Percentiles rank a stretch among this genome's conserved stretches.
phyloP scores from a whole-genome alignment of 1,284 basidiomycete genomes.

The Exsudoporus floridanus region DNA sequence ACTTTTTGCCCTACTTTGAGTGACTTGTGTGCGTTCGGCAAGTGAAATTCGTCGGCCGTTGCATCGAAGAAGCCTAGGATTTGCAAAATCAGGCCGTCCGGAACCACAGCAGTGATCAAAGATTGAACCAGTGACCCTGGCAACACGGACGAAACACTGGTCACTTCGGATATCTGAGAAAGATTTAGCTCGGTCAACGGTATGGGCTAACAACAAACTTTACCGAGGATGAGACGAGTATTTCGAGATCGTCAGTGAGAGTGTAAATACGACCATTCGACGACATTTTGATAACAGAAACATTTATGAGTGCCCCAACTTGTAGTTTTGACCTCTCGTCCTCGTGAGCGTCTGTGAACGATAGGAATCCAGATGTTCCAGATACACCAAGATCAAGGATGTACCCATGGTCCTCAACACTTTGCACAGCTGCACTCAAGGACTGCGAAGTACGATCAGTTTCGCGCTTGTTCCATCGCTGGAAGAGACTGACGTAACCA shows the following conservation, averaged over 20 bases:
- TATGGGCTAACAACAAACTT: conserved; percentile 26
- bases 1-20: conserved; percentile 86
- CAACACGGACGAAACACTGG: conserved; percentile 78
- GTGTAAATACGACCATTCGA: conserved; percentile 71
- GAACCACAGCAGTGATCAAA: conserved; percentile 79
- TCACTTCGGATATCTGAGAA: conserved; percentile 68
- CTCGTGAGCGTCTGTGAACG: conserved; percentile 63
- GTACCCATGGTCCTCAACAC: conserved; percentile 94
- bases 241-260: conserved; percentile 51
- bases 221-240: conserved; percentile 54
- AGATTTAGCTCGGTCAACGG: conserved; percentile 11
- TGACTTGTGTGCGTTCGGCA: conserved; percentile 51
- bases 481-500: conserved; percentile 62
- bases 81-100: conserved; percentile 85
- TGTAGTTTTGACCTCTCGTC: conserved; percentile 50
- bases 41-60: conserved; percentile 84
- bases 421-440: conserved; percentile 76
- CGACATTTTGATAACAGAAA: conserved; percentile 62
- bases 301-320: conserved; percentile 67
- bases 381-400: conserved; percentile 82
- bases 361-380: conserved; percentile 75
- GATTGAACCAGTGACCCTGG: conserved; percentile 87
- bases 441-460: conserved; percentile 45
- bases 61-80: conserved; percentile 93
- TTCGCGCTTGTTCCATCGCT: neutral